A percentile compares a stretch with the other conserved stretches of the same genome.
Conservation (phyloP, 345 rosid species). For the Populus tremula region DNA sequence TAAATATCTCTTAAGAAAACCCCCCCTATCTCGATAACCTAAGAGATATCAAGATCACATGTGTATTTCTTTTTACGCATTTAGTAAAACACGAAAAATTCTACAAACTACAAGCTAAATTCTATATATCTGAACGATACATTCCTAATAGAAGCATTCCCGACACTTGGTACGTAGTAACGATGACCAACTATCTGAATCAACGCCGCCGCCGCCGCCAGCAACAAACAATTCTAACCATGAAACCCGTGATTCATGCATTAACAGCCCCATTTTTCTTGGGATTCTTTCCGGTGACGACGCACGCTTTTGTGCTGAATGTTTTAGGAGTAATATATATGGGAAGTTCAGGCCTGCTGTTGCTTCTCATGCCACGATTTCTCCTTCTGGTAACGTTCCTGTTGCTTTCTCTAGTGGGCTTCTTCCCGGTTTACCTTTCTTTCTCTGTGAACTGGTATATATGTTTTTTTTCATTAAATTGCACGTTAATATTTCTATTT, state of each 20-base stretch:
- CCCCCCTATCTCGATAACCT: no score
- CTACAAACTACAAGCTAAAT: no score
- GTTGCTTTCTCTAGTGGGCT: conserved; percentile 95
- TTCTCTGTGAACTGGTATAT: neutral
- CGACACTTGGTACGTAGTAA: no score
- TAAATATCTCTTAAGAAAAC: no score
- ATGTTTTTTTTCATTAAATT: neutral
- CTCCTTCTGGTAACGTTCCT: conserved; percentile 83
- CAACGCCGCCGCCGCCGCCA: no score
- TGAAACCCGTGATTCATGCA: conserved; percentile 30
- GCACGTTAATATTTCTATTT: neutral
- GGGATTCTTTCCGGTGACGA: conserved; percentile 36
- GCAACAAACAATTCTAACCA: neutral
- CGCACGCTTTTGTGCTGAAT: conserved; percentile 58
- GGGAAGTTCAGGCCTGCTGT: conserved; percentile 87
- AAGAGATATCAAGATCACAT: no score
- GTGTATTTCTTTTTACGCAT: no score
- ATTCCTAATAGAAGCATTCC: no score
- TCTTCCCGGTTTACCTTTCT: conserved; percentile 59
- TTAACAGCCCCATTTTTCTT: conserved; percentile 40
- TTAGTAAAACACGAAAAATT: no score
- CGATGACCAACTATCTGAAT: no score
- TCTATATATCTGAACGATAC: no score
- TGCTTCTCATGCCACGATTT: conserved; percentile 77
- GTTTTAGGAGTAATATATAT: conserved; percentile 68